Evolutionary conservation across 2,329 filamentous ascomycete species (phyloP).

Genomic region (Nothophaeocryptopus gaeumannii): DNA sequence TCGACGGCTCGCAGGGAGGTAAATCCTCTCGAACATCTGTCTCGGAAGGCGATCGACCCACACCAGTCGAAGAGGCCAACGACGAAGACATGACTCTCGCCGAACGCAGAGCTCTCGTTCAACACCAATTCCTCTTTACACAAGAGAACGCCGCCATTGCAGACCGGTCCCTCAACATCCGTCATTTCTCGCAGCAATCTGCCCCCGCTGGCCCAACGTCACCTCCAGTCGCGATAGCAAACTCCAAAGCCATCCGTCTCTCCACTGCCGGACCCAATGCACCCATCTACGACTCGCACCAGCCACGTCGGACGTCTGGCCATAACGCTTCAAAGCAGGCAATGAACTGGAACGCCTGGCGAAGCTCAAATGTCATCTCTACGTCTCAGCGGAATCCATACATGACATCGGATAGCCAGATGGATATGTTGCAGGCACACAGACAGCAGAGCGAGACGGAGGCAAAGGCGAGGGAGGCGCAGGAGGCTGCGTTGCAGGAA

Average conservation of each 20-base stretch:
- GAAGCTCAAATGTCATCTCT: constrained; percentile 57
- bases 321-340: constrained; percentile 48
- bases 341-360: constrained; percentile 44
- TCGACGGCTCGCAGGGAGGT: constrained; percentile 13
- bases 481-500: constrained; percentile 58
- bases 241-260: constrained; percentile 10
- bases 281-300: constrained; percentile 53
- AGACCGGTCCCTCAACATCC: constrained; percentile 5
- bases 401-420: constrained; percentile 32
- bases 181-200: constrained; percentile 4
- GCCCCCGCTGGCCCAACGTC: constrained; percentile 1
- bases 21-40: constrained; percentile 21
- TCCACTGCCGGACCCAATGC: constrained; percentile 4
- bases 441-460: constrained; percentile 57
- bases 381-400: constrained; percentile 19
- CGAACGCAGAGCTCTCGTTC: constrained; percentile 51
- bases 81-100: constrained; percentile 70
- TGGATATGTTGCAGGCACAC: constrained; percentile 58
- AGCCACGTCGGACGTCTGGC: constrained; percentile 50
- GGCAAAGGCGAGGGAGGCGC: constrained; percentile 56
- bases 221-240: not conserved
- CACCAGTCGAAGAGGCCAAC: constrained; percentile 33
- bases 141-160: constrained; percentile 8
- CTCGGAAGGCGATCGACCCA: constrained; percentile 21
- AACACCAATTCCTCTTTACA: constrained; percentile 22